Conservation (phyloP, 768 basidiomycete genomes). For the Podaxis sp. region DNA sequence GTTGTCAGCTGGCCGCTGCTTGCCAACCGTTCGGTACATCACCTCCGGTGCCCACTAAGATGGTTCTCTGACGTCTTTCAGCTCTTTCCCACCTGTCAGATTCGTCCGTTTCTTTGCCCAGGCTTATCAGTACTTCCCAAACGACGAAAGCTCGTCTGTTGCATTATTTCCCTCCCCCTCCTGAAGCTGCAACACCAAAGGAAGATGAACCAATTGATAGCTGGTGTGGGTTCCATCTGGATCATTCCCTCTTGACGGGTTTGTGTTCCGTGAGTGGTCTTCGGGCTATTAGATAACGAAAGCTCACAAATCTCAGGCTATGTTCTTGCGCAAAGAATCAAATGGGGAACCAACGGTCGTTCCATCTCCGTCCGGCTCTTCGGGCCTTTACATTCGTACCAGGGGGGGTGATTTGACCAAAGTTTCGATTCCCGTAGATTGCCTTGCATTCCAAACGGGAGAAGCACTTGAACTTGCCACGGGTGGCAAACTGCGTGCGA, state of each 20-base stretch:
- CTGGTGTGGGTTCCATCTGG: conserved; percentile 95
- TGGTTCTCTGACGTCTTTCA: conserved; percentile 24
- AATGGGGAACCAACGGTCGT: conserved; percentile 45
- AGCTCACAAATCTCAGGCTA: conserved; percentile 49
- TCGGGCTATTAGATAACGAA: not conserved
- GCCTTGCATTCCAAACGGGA: conserved; percentile 94
- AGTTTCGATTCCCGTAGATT: conserved; percentile 81
- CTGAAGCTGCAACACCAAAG: conserved; percentile 30
- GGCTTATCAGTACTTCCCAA: conserved; percentile 72
- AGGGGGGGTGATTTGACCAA: conserved; percentile 77
- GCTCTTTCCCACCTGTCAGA: conserved; percentile 68
- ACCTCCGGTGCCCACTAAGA: not conserved
- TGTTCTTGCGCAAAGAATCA: conserved; percentile 65
- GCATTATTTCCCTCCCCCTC: conserved; percentile 88
- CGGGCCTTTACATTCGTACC: conserved; percentile 91
- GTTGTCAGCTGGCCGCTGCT: conserved; percentile 76
- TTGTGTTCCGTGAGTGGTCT: conserved; percentile 71
- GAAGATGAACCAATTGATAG: conserved; percentile 75
- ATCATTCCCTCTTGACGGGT: conserved; percentile 89
- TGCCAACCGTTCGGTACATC: conserved; percentile 86
- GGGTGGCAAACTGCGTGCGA: conserved; percentile 75
- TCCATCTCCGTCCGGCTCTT: conserved; percentile 65
- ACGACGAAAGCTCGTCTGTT: conserved; percentile 90
- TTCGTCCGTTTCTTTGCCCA: conserved; percentile 62
- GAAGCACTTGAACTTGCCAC: conserved; percentile 94